Evolutionary conservation across 345 rosid genomes (phyloP).

Genomic region (Capsella bursapastoris): DNA sequence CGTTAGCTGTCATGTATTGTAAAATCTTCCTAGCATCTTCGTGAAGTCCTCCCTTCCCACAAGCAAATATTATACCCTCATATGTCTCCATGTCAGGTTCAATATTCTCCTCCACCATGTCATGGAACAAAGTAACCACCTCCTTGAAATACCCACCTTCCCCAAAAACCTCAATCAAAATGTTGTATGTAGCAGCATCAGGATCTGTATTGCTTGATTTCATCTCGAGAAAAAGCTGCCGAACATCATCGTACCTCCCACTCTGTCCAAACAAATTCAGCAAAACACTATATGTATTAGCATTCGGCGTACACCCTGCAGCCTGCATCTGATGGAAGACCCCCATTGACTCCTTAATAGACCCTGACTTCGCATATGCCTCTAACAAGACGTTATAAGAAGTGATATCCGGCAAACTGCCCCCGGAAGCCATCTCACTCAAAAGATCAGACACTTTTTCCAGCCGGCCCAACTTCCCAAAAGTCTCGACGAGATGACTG

Average conservation of each 20-base stretch:
- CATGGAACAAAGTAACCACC: slow-evolving; percentile 92
- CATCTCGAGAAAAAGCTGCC: slow-evolving; percentile 93
- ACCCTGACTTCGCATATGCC: slow-evolving; percentile 71
- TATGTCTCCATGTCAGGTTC: slow-evolving; percentile 87
- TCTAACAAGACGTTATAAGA: slow-evolving; percentile 86
- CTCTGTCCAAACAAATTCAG: slow-evolving; percentile 80
- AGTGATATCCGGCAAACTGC: slow-evolving; percentile 78
- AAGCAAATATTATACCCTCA: slow-evolving; percentile 85
- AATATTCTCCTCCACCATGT: slow-evolving; percentile 93
- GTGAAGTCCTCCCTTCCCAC: slow-evolving; percentile 92
- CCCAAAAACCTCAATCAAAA: slow-evolving; percentile 82
- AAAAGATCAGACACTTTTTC: slow-evolving; percentile 75
- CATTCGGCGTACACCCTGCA: slow-evolving; percentile 81
- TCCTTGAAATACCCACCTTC: slow-evolving; percentile 98
- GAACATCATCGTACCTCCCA: slow-evolving; percentile 86
- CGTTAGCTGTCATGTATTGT: slow-evolving; percentile 75
- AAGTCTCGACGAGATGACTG: slow-evolving; percentile 75
- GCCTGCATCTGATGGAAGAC: slow-evolving; percentile 92
- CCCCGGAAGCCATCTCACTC: slow-evolving; percentile 79
- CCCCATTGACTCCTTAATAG: slow-evolving; percentile 73
- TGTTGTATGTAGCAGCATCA: slow-evolving; percentile 81
- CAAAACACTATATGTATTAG: slow-evolving; percentile 71
- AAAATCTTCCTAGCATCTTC: slow-evolving; percentile 80
- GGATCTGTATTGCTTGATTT: slow-evolving; percentile 87
- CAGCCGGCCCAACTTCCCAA: slow-evolving; percentile 64